Conservation (phyloP, 225 moss, liverwort and hornwort genomes). For the Sphagnum tenellum region DNA sequence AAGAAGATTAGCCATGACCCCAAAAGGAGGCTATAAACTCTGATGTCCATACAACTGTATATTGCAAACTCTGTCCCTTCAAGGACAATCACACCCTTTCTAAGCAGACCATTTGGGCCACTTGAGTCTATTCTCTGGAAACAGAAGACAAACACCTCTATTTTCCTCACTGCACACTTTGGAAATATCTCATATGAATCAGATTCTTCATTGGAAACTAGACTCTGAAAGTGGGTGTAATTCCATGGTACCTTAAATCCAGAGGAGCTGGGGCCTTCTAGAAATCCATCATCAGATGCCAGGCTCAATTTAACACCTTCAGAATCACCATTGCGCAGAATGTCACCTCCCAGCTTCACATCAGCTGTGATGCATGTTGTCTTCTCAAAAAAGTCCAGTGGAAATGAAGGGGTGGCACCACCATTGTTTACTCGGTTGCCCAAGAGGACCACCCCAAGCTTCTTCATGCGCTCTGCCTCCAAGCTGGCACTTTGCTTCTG, state of each 20-base stretch:
- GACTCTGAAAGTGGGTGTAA: neutral
- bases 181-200: too few species aligned
- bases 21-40: slow-evolving; percentile 1
- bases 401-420: slow-evolving; percentile 71
- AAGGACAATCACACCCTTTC: too few species aligned
- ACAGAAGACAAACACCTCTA: too few species aligned
- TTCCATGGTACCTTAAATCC: slow-evolving; percentile 73
- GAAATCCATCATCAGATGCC: slow-evolving; percentile 79
- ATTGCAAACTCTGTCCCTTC: too few species aligned
- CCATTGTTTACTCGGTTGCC: slow-evolving; percentile 76
- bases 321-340: slow-evolving; percentile 88
- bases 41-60: neutral
- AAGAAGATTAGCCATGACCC: neutral
- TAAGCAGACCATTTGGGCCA: too few species aligned
- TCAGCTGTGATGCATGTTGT: slow-evolving; percentile 92
- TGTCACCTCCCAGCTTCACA: slow-evolving; percentile 91
- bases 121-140: too few species aligned
- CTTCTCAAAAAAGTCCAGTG: slow-evolving; percentile 95
- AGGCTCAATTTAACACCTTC: slow-evolving; percentile 81
- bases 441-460: slow-evolving; percentile 84
- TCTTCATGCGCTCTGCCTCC: slow-evolving; percentile 92
- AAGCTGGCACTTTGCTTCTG: slow-evolving; percentile 69
- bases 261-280: slow-evolving; percentile 82
- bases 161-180: too few species aligned
- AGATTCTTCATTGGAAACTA: too few species aligned